A percentile compares a stretch with the other conserved stretches of the same genome.
Conservation (phyloP, 495 filamentous ascomycete species). For the Collariella sp. region DNA sequence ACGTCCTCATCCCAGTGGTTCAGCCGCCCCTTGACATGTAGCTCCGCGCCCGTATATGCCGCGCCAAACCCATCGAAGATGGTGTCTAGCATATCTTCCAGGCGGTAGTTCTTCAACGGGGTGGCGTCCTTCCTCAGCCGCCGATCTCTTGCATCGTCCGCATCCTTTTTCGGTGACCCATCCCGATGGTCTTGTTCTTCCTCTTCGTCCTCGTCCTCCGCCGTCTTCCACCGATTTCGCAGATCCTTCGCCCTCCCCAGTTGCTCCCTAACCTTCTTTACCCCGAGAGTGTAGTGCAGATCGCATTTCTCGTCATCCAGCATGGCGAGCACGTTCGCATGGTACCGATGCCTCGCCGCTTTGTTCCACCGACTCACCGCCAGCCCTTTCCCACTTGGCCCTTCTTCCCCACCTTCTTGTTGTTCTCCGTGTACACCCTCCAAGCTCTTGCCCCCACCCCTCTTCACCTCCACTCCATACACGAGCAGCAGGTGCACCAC, state of each 20-base stretch:
- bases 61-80: conserved; percentile 36
- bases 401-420: background rate
- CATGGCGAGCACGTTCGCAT: conserved; percentile 54
- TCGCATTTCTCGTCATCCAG: conserved; percentile 44
- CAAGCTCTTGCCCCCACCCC: background rate
- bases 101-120: conserved; percentile 46
- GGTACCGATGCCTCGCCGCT: conserved; percentile 43
- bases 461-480: conserved; percentile 41
- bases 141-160: conserved; percentile 22
- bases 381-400: background rate
- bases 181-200: conserved; percentile 6
- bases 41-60: conserved; percentile 26
- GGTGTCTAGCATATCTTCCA: conserved; percentile 44
- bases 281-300: conserved; percentile 43
- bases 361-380: background rate
- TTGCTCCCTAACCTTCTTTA: conserved; percentile 37
- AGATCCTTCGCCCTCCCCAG: conserved; percentile 55
- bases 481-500: conserved; percentile 53
- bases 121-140: conserved; percentile 19
- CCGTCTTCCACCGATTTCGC: conserved; percentile 60
- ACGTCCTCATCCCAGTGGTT: background rate
- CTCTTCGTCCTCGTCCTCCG: conserved; percentile 40
- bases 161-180: too few species aligned
- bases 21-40: conserved; percentile 13
- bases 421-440: background rate